Conservation (phyloP, 495 filamentous ascomycete species). For the Hypoxylon perforatum region DNA sequence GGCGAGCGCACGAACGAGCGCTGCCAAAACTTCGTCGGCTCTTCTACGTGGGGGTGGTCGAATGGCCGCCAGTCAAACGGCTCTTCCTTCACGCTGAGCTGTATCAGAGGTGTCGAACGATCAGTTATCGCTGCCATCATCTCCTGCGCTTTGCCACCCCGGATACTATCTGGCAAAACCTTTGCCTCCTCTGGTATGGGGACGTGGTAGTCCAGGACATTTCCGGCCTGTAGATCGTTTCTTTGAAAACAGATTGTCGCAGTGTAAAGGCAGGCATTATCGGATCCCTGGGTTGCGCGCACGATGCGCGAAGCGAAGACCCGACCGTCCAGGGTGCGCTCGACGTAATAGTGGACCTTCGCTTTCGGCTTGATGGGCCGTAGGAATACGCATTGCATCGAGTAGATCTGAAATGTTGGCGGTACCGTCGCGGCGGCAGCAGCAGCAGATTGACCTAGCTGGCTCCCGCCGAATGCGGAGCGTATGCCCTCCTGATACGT, state of each 20-base stretch:
- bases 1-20: too few relatives aligned
- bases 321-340: not conserved
- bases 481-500: not conserved
- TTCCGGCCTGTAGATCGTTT: not conserved
- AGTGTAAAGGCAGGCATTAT: not conserved
- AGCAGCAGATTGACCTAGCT: not conserved
- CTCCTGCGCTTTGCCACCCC: not conserved
- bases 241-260: not conserved
- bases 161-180: not conserved
- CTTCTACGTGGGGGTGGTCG: not conserved
- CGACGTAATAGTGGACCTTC: slow-evolving; percentile 1
- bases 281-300: not conserved
- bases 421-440: not conserved
- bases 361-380: not conserved
- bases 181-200: not conserved
- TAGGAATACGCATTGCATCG: not conserved
- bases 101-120: not conserved
- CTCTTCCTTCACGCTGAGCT: not conserved
- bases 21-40: not conserved
- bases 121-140: not conserved
- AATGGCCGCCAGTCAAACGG: not conserved
- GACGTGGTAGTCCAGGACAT: not conserved
- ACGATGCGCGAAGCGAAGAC: not conserved
- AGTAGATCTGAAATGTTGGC: not conserved
- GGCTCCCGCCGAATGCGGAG: not conserved